Conservation (phyloP, 176 grass and related monocot species). For the Saccharum spontaneum region DNA sequence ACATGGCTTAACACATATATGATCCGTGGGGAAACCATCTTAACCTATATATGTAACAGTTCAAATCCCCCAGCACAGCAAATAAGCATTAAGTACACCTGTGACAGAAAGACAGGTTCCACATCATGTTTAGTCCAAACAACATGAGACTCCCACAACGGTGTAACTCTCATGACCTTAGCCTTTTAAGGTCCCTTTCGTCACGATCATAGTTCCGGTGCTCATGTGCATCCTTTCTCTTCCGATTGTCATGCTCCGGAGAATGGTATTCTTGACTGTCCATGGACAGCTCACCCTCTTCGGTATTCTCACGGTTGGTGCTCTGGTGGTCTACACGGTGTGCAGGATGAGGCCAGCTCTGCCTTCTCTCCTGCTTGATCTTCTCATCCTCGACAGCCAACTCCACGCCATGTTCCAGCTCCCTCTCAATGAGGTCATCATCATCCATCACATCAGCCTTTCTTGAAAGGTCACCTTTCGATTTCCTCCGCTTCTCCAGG, state of each 20-base stretch:
- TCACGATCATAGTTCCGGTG: slow-evolving; percentile 20
- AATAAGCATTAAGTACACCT: slow-evolving; percentile 1
- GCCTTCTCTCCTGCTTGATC: slow-evolving; percentile 43
- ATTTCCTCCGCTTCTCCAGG: slow-evolving; percentile 58
- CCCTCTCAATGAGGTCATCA: slow-evolving; percentile 79
- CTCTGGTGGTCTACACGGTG: slow-evolving; percentile 39
- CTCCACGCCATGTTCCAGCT: slow-evolving; percentile 82
- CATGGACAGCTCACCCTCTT: slow-evolving; percentile 70
- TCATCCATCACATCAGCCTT: slow-evolving; percentile 61
- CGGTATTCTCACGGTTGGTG: slow-evolving; percentile 24
- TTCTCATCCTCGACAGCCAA: slow-evolving; percentile 61
- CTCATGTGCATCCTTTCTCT: slow-evolving; percentile 56
- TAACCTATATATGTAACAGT: background rate
- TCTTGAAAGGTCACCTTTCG: slow-evolving; percentile 45
- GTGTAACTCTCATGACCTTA: slow-evolving; percentile 26
- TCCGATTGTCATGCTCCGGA: slow-evolving; percentile 31
- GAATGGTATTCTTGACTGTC: slow-evolving; percentile 49
- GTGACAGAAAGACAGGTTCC: slow-evolving; percentile 13
- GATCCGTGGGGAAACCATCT: background rate
- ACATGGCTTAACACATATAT: no score
- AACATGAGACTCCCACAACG: background rate
- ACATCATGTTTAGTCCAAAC: background rate
- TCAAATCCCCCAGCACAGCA: background rate
- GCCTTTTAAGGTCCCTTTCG: slow-evolving; percentile 58
- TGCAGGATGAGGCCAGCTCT: slow-evolving; percentile 36